These are phyloP conservation scores for Aspergillus ochraceoroseus DNA, from an alignment of 2,329 filamentous ascomycete genomes.

Conservation along the genomic window DNA sequence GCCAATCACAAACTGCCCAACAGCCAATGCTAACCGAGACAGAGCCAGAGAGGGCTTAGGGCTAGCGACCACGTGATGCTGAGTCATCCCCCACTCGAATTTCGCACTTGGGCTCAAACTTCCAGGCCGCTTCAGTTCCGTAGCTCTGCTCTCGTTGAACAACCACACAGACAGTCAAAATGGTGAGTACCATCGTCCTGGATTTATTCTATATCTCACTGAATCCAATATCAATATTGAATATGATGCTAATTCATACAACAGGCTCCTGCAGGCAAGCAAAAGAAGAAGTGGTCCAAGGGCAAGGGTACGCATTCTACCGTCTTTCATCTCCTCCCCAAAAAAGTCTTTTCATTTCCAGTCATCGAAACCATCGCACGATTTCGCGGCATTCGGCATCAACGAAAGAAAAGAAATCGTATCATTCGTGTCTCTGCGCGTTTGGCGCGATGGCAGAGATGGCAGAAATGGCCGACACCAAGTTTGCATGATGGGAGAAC, in stretches of 20 bases:
- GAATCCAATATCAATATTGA: no score
- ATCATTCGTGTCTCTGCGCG: no score
- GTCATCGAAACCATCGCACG: constrained; percentile 14
- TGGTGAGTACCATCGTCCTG: constrained; percentile 30
- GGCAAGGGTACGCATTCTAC: constrained; percentile 49
- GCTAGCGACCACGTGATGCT: constrained; percentile 20
- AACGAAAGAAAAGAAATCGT: neutral
- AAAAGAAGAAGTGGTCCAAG: constrained; percentile 57
- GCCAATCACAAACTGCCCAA: constrained; percentile 11
- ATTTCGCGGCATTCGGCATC: constrained; percentile 1
- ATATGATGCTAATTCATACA: constrained; percentile 17
- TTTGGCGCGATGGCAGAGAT: neutral
- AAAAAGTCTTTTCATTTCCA: no score
- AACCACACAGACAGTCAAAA: constrained; percentile 38
- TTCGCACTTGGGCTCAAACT: constrained; percentile 32
- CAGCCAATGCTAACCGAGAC: constrained; percentile 20
- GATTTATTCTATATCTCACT: no score
- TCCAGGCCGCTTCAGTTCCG: constrained; percentile 22
- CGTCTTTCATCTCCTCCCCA: constrained; percentile 11
- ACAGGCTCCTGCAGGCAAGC: constrained; percentile 50
- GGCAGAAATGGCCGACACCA: neutral
- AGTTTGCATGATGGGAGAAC: neutral
- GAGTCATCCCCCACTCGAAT: constrained; percentile 40
- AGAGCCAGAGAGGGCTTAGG: constrained; percentile 32
- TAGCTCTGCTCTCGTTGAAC: constrained; percentile 32